A percentile compares a stretch with the other conserved stretches of the same genome.
These are phyloP conservation scores for Yamadazyma paraphyllophila DNA, from an alignment of 805 yeast species.

Conservation along the genomic window DNA sequence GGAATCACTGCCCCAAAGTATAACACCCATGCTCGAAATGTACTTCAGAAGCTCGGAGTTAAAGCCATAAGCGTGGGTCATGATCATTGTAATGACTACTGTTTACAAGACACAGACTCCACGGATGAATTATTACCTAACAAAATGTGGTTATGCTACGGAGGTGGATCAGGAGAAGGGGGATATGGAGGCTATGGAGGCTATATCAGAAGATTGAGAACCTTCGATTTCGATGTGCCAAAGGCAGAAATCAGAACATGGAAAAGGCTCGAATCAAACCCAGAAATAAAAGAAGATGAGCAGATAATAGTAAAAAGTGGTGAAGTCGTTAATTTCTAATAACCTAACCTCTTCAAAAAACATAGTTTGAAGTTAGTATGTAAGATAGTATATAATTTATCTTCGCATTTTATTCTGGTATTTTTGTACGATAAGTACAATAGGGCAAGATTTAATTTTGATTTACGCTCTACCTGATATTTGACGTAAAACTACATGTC, in stretches of 20 bases:
- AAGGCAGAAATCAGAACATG: constrained; percentile 55
- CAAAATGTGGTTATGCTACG: constrained; percentile 83
- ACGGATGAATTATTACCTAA: constrained; percentile 7
- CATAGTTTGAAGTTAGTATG: constrained; percentile 1
- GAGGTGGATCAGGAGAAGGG: constrained; percentile 83
- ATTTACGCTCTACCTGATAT: not conserved
- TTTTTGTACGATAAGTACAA: not conserved
- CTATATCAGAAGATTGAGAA: constrained; percentile 72
- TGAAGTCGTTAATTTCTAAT: constrained; percentile 25
- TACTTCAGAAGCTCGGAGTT: constrained; percentile 66
- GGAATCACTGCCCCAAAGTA: constrained; percentile 73
- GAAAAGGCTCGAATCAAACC: constrained; percentile 61
- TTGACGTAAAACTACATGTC: not conserved
- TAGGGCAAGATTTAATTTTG: not conserved
- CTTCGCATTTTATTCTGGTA: not conserved
- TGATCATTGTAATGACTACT: constrained; percentile 93
- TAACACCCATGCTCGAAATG: constrained; percentile 64
- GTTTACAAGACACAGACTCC: constrained; percentile 52
- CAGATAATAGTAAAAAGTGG: constrained; percentile 52
- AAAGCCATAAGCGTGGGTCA: constrained; percentile 82
- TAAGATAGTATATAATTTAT: not conserved
- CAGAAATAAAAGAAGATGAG: constrained; percentile 45
- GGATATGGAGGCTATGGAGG: constrained; percentile 97
- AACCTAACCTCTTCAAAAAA: not conserved
- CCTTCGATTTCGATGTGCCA: constrained; percentile 61